Evolutionary conservation across 371 early-diverging fungal species (phyloP), one percentile per base, ranked within the genome.

Genomic region (Mucor mucedo): DNA sequence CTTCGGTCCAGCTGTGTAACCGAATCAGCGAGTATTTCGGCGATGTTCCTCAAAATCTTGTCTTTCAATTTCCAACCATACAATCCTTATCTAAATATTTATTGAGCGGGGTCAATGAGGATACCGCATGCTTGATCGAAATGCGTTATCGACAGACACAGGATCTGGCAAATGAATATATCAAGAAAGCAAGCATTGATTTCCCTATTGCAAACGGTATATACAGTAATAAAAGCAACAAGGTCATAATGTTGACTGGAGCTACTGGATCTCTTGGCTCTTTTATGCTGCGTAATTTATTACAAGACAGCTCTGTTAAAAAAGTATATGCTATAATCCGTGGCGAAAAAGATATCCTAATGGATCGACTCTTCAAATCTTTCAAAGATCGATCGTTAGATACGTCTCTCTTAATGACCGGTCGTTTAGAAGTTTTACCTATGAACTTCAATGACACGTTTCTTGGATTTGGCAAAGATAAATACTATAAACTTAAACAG

Each of bases 181-280:
- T 76, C 13, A 45, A 58, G 10, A 60, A 56, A 1, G 75, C 77
- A 9, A 58, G 58, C 3, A 10, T 73, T 40, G 75, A 72, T 52
- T 66, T 32, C 69, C 67, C 5, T 14, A 49, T 49, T 29, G 48
- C 42, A n/a, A 67, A 68, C 6, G 60, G 55, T 3, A 13, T 27
- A 7, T 52, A 63, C 8, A 29, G 27, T 4, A 33, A 55, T 68
- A 21, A 5, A 13, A 44, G 30, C 56, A 13, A 42, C 9, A 67
- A 74, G 7, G 72, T 75, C 1, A 58, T 78, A 9, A 30, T 82
- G 39, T 48, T 79, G 13, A 77, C 79, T 9, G 82, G 82, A 11
- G 73, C 76, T 9, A 82, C 78, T 47, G 82, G 82, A 1, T 72
- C 78, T 5, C 57, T 82, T 8, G 82, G 79, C 0, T 71, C 72